Evolutionary conservation across 306 rosid species (phyloP).

Genomic region (Citrullus colocynthis): DNA sequence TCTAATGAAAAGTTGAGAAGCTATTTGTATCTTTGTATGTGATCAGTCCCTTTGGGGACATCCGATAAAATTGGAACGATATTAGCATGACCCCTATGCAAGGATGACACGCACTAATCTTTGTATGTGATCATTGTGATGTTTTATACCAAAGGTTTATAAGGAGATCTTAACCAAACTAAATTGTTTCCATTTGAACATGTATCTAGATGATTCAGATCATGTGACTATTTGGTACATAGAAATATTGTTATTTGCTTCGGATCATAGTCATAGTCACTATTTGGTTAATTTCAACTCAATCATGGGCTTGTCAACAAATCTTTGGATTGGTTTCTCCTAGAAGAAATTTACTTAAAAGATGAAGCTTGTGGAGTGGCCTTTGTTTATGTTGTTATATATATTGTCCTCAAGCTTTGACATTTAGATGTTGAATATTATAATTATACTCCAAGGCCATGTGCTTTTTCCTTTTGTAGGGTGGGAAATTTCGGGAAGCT

Average conservation of each 20-base stretch:
- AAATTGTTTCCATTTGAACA: not conserved
- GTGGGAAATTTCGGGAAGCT: conserved; percentile 65
- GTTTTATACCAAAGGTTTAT: not conserved
- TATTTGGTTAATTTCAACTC: not conserved
- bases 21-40: not conserved
- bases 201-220: not conserved
- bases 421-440: not conserved
- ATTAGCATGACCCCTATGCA: no score
- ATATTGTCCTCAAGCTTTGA: not conserved
- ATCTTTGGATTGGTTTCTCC: not conserved
- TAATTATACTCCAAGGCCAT: not conserved
- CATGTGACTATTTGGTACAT: not conserved
- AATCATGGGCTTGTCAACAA: not conserved
- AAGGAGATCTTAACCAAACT: not conserved
- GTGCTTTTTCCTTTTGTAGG: conserved; percentile 23
- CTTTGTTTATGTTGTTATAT: not conserved
- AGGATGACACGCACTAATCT: no score
- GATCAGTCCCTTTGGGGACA: no score
- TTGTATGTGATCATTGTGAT: not conserved
- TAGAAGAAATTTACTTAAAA: not conserved
- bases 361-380: not conserved
- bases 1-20: not conserved
- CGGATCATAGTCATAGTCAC: not conserved
- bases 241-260: not conserved
- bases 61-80: no score